These are phyloP conservation scores for Cyclocybe aegerita DNA, from an alignment of 768 basidiomycete genomes.

Conservation along the genomic window DNA sequence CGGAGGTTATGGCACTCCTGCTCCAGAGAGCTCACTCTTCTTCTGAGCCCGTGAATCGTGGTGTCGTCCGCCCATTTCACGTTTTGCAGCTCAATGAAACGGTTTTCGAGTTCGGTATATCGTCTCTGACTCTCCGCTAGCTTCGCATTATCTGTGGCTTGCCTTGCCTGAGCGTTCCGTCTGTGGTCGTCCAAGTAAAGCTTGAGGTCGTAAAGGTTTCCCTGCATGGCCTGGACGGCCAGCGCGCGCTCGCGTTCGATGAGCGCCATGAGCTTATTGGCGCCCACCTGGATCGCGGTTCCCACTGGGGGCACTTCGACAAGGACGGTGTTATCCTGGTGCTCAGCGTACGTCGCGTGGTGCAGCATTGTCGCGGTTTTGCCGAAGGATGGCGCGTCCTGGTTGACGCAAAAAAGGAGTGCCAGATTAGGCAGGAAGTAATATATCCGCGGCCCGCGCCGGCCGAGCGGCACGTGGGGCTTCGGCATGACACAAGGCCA, in stretches of 20 bases:
- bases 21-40: neutral
- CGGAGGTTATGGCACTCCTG: constrained; percentile 1
- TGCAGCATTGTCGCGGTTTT: too few species aligned
- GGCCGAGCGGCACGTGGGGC: neutral
- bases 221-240: neutral
- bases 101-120: neutral
- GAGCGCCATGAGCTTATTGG: neutral
- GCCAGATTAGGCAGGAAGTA: too few species aligned
- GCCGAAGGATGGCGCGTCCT: too few species aligned
- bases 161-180: neutral
- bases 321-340: neutral
- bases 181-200: neutral
- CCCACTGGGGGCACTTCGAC: neutral
- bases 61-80: neutral
- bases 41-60: neutral
- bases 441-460: neutral
- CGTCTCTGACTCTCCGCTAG: neutral
- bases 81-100: neutral
- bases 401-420: too few species aligned
- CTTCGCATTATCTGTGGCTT: neutral
- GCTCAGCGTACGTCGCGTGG: too few species aligned
- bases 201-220: neutral
- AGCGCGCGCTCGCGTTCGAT: neutral
- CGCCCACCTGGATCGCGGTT: neutral
- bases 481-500: constrained; percentile 14